Base-by-base conservation (phyloP, 1,284 basidiomycete species). In the Bondarzewia mesenterica region DNA sequence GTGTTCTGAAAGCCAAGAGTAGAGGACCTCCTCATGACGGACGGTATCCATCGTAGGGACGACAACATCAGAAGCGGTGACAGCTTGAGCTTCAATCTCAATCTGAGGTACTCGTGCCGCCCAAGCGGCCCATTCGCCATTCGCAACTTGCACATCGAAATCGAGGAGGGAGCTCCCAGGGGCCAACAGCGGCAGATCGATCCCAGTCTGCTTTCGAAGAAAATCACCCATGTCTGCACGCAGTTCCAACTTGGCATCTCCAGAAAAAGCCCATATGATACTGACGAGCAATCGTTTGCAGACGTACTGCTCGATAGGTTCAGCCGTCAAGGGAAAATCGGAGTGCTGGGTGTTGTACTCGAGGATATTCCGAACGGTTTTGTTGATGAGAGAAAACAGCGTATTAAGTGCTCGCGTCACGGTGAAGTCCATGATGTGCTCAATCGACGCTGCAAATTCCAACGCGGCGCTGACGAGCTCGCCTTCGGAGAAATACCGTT, bases 361-460 rank as follows among this genome's bases (percentile, higher is more conserved):
- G 57, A 96, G 77, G 55, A 99, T 74, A 60, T 94, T 94, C 22
- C 94, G 89, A 21, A 86, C 84, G 0, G 93, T 93, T 70, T 97
- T 98, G 77, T 98, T 98, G 66, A 99, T 71, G 41, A 99, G 78
- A 7, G 96, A 98, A 74, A 99, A 98, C 10, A 99, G 77, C 0
- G 96, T 99, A 60, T 89, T 92, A 51, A 99, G 78, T 0, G 93
- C 93, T 29, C 97, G 89, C 4, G 87, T 93, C 27, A 71, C 68
- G 1, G 95, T 98, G 70, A 97, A 98, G 66, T 97, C 93, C 96
- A 99, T 99, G 67, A 99, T 98, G 60, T 99, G 96, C 58, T 93
- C 88, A 42, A 92, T 83, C 15, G 80, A 78, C 50, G 81, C 79
- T 0, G 94, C 92, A 57, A 85, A 90, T 25, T 77, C 73, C 35